Evolutionary conservation across 2,329 filamentous ascomycete species (phyloP).

Genomic region (Epichloe gansuensis): DNA sequence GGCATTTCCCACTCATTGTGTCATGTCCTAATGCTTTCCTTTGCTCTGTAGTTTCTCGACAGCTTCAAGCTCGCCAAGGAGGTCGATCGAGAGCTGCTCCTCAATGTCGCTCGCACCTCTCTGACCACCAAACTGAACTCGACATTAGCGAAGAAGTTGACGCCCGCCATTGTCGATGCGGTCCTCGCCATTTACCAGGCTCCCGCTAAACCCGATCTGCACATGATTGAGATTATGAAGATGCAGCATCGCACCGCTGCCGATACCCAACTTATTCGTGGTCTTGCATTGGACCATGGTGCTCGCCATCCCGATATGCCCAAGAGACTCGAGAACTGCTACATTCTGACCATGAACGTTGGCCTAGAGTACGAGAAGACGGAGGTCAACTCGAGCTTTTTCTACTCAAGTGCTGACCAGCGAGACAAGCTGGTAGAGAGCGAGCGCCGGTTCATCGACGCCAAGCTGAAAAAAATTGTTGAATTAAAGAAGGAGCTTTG

Average conservation of each 20-base stretch:
- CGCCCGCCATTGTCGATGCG: constrained; percentile 89
- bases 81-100: constrained; percentile 84
- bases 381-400: constrained; percentile 98
- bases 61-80: constrained; percentile 79
- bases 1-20: neutral
- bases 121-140: constrained; percentile 90
- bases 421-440: constrained; percentile 96
- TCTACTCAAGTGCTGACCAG: constrained; percentile 94
- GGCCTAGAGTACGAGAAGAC: constrained; percentile 98
- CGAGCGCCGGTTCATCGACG: constrained; percentile 87
- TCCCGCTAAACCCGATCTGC: constrained; percentile 84
- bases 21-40: neutral
- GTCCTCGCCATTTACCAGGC: constrained; percentile 88
- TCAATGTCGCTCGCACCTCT: constrained; percentile 87
- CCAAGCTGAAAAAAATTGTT: constrained; percentile 94
- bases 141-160: constrained; percentile 78
- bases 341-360: constrained; percentile 90
- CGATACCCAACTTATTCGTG: constrained; percentile 90
- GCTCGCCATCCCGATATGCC: constrained; percentile 97
- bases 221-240: constrained; percentile 99
- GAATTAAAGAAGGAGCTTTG: constrained; percentile 97
- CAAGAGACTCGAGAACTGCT: constrained; percentile 88
- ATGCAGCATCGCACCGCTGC: constrained; percentile 97
- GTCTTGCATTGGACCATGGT: constrained; percentile 86
- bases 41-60: constrained; percentile 64